These are phyloP conservation scores for Cordyceps cicadae DNA, from an alignment of 2,329 filamentous ascomycete genomes.

Conservation along the genomic window DNA sequence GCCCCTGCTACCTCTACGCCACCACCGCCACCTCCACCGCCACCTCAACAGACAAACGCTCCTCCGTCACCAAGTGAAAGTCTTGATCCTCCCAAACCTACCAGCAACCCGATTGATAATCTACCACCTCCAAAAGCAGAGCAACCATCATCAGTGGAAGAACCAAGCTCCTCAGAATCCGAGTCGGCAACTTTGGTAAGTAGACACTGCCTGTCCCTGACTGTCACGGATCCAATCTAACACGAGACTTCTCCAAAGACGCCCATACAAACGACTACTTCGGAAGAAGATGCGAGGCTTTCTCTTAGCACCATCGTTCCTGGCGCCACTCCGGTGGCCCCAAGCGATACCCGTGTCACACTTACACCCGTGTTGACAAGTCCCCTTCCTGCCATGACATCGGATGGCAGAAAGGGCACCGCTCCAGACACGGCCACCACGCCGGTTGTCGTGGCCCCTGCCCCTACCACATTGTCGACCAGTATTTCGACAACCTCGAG, in stretches of 20 bases:
- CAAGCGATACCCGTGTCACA: neutral
- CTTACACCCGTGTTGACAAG: neutral
- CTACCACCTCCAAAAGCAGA: slow-evolving; percentile 8
- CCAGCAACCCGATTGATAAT: neutral
- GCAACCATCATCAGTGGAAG: neutral
- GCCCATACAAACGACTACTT: neutral
- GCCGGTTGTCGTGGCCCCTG: neutral
- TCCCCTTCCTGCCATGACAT: neutral
- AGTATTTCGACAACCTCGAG: neutral
- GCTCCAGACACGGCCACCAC: neutral
- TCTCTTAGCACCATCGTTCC: slow-evolving; percentile 1
- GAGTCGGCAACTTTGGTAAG: neutral
- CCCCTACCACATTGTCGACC: neutral
- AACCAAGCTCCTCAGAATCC: neutral
- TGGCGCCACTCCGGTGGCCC: neutral
- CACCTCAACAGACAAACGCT: neutral
- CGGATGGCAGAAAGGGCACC: neutral
- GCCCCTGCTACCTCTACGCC: neutral
- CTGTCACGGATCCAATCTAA: neutral
- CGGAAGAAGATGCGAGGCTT: neutral
- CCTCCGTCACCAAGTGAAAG: neutral
- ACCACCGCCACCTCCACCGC: neutral
- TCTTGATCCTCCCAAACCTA: neutral
- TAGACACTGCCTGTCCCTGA: neutral
- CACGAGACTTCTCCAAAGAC: neutral